Evolutionary conservation across 192 early-diverging fungal genomes (phyloP), one percentile per base, ranked within the genome.

Genomic region (Entomortierella beljakovae): DNA sequence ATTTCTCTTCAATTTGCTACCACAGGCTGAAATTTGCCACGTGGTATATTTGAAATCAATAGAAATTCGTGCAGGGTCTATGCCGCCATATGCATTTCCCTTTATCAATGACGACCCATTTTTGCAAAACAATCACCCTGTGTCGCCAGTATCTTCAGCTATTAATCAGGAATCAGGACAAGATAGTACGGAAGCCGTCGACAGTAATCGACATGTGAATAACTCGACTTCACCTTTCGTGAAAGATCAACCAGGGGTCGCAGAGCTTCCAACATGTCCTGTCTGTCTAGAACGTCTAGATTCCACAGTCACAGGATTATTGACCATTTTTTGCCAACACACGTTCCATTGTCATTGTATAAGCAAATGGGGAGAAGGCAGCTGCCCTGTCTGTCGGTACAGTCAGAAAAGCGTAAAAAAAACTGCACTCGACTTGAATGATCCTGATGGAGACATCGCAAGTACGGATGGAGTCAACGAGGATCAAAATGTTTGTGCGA

Each of bases 251-350:
- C 63, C 66, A 16, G 68, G 62, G 8, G 26, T 91, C 15, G 64
- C 90, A 51, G 95, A 98, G 76, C 80, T 97, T 20, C 96, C 97
- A 2, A 96, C 93, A 0, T 99, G 98, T 70, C 97, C 98, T 3
- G 96, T 99, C 8, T 99, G 98, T 80, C 83, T 99, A 43, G 98
- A 99, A 60, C 83, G 96, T 22, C 93, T 99, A 92, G 98, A 99
- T 82, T 84, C 92, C 6, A 86, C 89, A 7, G 89, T 92, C 18
- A 97, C 96, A 22, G 97, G 95, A 6, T 80, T 99, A 28, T 68
- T 98, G 38, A 97, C 96, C 3, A 97, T 97, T 53, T 63, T 96
- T 26, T 99, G 98, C 68, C 96, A 96, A 46, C 98, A 99, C 68
- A 93, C 95, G 11, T 98, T 98, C 75, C 96, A 98, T 71, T 97